Base-by-base conservation (phyloP, 768 basidiomycete genomes). In the Strobilomyces confusus region DNA sequence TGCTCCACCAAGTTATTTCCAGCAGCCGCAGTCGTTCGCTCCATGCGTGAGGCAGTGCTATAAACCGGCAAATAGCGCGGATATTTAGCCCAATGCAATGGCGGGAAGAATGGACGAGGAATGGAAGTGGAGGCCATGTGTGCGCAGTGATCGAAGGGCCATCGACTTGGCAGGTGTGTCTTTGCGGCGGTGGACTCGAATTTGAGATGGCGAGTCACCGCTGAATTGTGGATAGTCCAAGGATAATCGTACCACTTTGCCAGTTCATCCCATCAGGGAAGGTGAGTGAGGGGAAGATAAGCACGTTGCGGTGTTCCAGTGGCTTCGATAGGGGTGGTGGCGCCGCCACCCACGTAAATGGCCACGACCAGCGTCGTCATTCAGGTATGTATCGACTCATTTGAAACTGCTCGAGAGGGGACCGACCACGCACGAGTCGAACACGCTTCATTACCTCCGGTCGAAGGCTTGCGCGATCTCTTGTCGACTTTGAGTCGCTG, bases 1-100 rank as follows among this genome's bases (percentile, higher is more conserved):
- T 30, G 55, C 54, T 49, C 55, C 55, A 48, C 40, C 11, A 32
- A n/a, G n/a, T 41, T 57, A 60, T 60, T 55, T 48, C 37, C 33
- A 65, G 57, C 9, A 9, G 52, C 48, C 53, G 49, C 44, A 47
- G 20, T 38, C 57, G 45, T 46, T 52, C 40, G 45, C 42, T 22
- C 34, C 22, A 34, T 22, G 8, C 36, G n/a, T 33, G 45, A 37
- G 48, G 43, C 13, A 19, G 9, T 42, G 46, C 48, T 7, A 50
- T 19, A 44, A 43, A 48, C 22, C 30, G 47, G 44, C 7, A 60
- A 15, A 46, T 30, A 13, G 29, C 40, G n/a, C 23, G 29, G 46
- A 58, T 52, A 51, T 63, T 59, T 60, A 54, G 22, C 33, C 41
- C 25, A 41, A 6, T 29, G 14, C 29, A 42, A 22, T n/a, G 15